These are phyloP conservation scores for Fusarium ramigenum DNA, from an alignment of 2,329 filamentous ascomycete genomes.

Conservation along the genomic window DNA sequence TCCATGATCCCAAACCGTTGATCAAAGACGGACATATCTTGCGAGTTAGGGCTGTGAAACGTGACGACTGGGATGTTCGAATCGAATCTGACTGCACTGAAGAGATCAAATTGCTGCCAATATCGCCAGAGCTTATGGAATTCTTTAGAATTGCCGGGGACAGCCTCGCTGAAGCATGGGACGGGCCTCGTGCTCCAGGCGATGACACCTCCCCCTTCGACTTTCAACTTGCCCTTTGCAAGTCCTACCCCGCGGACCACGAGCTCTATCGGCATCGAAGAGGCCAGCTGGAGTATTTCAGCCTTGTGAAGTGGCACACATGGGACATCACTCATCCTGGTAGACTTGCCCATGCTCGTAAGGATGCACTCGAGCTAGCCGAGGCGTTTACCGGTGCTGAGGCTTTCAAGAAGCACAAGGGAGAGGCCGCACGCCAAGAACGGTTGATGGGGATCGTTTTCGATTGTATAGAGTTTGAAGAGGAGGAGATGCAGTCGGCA, in stretches of 20 bases:
- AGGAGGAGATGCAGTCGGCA: not conserved
- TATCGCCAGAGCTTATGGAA: not conserved
- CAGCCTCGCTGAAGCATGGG: not conserved
- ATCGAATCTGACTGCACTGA: not conserved
- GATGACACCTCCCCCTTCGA: not conserved
- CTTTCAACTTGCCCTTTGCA: not conserved
- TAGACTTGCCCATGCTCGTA: not conserved
- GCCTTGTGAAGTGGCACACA: not conserved
- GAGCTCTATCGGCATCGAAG: not conserved
- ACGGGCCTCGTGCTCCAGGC: not conserved
- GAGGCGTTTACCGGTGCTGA: not conserved
- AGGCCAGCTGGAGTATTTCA: not conserved
- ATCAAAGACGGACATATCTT: not conserved
- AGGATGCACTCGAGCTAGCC: not conserved
- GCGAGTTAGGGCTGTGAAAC: not conserved
- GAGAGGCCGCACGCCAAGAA: no score
- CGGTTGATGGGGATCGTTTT: not conserved
- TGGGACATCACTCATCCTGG: not conserved
- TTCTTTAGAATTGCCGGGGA: not conserved
- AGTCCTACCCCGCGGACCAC: not conserved
- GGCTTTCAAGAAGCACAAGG: not conserved
- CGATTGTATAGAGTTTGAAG: not conserved
- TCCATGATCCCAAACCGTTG: not conserved
- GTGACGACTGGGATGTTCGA: not conserved
- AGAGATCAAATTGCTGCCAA: not conserved